Percentiles rank a stretch among this genome's conserved stretches.
Evolutionary conservation across 805 yeast genomes (phyloP).

Genomic region (Danielia oregonensis): DNA sequence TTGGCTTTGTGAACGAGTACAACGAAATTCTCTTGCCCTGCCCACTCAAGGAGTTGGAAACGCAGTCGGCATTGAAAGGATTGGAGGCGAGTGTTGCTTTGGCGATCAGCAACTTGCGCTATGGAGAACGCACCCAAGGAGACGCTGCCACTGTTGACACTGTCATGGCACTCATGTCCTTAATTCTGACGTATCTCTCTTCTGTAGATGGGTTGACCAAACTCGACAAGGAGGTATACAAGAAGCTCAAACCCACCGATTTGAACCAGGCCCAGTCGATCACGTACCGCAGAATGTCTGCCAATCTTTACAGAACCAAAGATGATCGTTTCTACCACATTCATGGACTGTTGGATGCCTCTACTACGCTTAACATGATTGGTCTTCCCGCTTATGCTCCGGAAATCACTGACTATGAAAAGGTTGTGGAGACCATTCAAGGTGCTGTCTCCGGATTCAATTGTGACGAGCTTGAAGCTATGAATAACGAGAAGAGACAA

Average conservation of each 20-base stretch:
- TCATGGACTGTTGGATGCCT: constrained; percentile 31
- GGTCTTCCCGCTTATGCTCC: constrained; percentile 25
- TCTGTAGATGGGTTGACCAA: constrained; percentile 27
- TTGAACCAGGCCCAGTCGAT: constrained; percentile 18
- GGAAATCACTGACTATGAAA: constrained; percentile 23
- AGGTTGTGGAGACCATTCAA: too few relatives aligned
- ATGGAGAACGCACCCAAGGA: too few relatives aligned
- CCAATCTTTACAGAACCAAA: constrained; percentile 30
- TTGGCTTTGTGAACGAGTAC: too few relatives aligned
- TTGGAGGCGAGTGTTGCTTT: too few relatives aligned
- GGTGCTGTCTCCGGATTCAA: too few relatives aligned
- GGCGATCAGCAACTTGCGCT: too few relatives aligned
- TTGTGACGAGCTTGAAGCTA: too few relatives aligned
- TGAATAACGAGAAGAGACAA: too few relatives aligned
- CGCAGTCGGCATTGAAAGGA: too few relatives aligned
- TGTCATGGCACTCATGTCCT: constrained; percentile 19
- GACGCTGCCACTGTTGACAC: not conserved
- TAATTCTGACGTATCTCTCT: constrained; percentile 28
- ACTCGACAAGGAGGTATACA: constrained; percentile 17
- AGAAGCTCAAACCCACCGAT: constrained; percentile 17
- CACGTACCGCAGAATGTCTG: constrained; percentile 27
- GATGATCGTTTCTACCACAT: constrained; percentile 26
- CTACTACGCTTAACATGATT: constrained; percentile 27
- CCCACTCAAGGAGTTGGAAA: too few relatives aligned
- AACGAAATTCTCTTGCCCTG: too few relatives aligned